These are phyloP conservation scores for Amanita thiersii DNA, from an alignment of 768 basidiomycete species.

Conservation along the genomic window DNA sequence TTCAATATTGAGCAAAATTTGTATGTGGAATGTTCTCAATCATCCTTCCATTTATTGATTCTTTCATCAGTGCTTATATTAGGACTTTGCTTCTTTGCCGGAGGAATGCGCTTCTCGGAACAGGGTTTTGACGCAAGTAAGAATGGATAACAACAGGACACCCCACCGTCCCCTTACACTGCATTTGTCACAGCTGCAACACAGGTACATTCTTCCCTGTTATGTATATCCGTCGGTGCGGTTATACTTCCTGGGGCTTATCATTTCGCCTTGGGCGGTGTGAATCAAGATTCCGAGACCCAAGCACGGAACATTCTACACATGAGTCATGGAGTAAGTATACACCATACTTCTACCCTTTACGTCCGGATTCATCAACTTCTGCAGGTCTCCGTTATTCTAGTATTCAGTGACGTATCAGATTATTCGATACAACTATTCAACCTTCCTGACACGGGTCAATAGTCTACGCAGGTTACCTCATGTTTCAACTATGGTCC, in stretches of 20 bases:
- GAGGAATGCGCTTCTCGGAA: constrained; percentile 67
- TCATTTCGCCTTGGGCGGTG: constrained; percentile 44
- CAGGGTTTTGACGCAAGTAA: constrained; percentile 69
- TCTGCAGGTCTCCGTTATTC: constrained; percentile 60
- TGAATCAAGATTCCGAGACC: constrained; percentile 15
- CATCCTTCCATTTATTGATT: not conserved
- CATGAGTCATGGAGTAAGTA: constrained; percentile 74
- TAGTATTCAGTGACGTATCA: constrained; percentile 58
- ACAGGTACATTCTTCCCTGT: constrained; percentile 64
- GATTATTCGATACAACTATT: constrained; percentile 1
- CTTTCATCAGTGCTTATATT: constrained; percentile 60
- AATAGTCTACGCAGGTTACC: constrained; percentile 61
- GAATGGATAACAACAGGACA: constrained; percentile 12
- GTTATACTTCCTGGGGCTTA: constrained; percentile 75
- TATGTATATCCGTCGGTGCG: constrained; percentile 72
- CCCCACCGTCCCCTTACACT: not conserved
- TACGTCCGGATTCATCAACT: not conserved
- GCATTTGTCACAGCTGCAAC: constrained; percentile 42
- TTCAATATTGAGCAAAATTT: constrained; percentile 71
- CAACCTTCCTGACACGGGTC: not conserved
- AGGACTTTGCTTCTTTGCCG: constrained; percentile 81
- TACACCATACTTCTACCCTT: not conserved
- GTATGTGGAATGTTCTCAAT: constrained; percentile 22
- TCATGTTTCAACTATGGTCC: constrained; percentile 75
- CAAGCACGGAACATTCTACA: constrained; percentile 45